Base-by-base conservation (phyloP, 257 asterid genomes). In the Solanum acaule region DNA sequence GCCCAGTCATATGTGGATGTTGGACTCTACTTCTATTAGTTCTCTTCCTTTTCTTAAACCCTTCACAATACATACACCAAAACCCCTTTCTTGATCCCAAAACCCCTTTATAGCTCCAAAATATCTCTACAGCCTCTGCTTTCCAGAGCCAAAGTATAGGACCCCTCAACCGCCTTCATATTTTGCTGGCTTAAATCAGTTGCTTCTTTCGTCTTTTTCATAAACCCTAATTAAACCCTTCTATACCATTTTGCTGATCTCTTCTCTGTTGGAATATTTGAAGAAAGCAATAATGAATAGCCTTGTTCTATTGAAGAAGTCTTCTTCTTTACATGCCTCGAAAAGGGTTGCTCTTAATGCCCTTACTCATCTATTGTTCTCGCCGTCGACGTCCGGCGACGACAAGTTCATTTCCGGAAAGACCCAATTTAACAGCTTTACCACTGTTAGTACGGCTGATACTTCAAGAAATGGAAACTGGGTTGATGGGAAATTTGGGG, bases 341-440 rank as follows among this genome's bases (percentile, higher is more conserved):
- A 90, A 85, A 86, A 90, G 92, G 71, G 73, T 94, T 16, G 90
- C 93, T 56, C 89, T 94, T 68, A 77, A 95, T 27, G 93, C 95
- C 2, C 88, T 91, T 37, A 87, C 86, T 85, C 95, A 90, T 86
- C 88, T 93, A 88, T 89, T 91, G 67, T 86, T 83, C 38, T 85
- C 88, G 4, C 14, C 88, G 27, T 23, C 73, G 71, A 44, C 71
- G 42, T 86, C 84, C 89, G 75, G 88, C 38, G 34, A 87, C 38
- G 25, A 87, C 73, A 35, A 81, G 38, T 89, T 87, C 4, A 81
- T 86, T 87, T 59, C 91, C 61, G 75, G 91, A 34, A 85, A 85
- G 75, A 83, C 90, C 2, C 90, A 84, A 79, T 27, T 86, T 81
- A 91, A 82, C 86, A 71, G 90, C 63, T 88, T n/a, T 63, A 71